Evolutionary conservation across 805 yeast genomes (phyloP), one percentile per base, ranked within the genome.

Genomic region (Candida wancherniae): DNA sequence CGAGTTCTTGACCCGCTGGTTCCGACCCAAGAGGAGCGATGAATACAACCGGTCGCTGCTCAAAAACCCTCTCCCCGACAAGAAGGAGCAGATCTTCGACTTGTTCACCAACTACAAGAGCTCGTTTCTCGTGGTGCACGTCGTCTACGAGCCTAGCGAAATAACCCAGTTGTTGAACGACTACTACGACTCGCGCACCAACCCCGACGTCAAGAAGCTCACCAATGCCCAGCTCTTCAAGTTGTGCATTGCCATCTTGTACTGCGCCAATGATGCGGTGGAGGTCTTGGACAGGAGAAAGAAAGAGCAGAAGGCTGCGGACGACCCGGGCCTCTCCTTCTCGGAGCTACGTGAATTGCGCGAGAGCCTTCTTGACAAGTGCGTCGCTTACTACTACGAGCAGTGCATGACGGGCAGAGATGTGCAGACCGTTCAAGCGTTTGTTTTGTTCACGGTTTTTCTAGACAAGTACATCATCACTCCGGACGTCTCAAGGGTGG

Each of bases 21-120:
- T 51, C 8, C 64, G 57, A 24, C 63, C 63, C 6, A 52, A 55
- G 0, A n/a, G n/a, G n/a, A n/a, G n/a, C n/a, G n/a, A n/a, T n/a
- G 36, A 45, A 9, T 33, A 52, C 9, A 53, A 50, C 24, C 38
- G 40, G 4, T 36, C 45, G 10, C 31, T 49, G 17, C 39, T 55
- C 17, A 51, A 45, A 19, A 25, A 36, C 9, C 63, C 65, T 1
- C 44, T 61, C 11, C 44, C 48, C 1, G 37, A 39, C 6, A 43
- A 52, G 22, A 34, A 29, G 13, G 39, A 40, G 11, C 21, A 29
- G 4, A 26, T 41, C 15, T 10, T 19, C 4, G 30, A 24, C 2
- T 22, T 41, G 15, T 23, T 36, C 12, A 18, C 21, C 5, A 28
- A 29, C 8, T 24, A 36, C 19, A 17, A 26, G 9, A 11, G n/a